Evolutionary conservation across 2,329 filamentous ascomycete species (phyloP), one percentile per base, ranked within the genome.

Genomic region (Elsinoe necatrix): DNA sequence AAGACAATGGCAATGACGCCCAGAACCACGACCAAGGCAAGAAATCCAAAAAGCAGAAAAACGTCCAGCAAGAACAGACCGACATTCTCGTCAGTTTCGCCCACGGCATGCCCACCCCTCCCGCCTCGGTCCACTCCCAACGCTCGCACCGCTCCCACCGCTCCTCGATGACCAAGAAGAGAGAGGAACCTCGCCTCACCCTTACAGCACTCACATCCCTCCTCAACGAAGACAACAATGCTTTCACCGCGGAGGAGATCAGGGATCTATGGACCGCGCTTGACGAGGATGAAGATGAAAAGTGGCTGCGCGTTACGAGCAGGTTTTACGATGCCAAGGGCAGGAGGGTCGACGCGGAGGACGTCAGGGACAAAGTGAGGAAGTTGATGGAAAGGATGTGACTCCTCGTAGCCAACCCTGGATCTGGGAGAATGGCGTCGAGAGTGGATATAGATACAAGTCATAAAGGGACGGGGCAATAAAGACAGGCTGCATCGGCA

Each of bases 301-400:
- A 72, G 41, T 80, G 77, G 77, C 59, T 73, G 12, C 65, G 73
- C 4, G 67, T 80, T 1, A 73, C 74, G 47, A 73, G 71, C 54
- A 66, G 68, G 21, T 80, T 80, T 67, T 73, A 68, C 55, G 75
- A 78, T 55, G 72, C 72, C 65, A 80, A 76, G 1, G 77, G 77
- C 1, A 68, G 75, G 39, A 65, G 75, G 25, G 78, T 80, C 48
- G 70, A 89, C 7, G 76, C 80, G 51, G 73, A 70, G 42, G 85
- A 90, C 34, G 76, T 86, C 6, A 74, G 75, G 48, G 69, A 73
- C 14, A 84, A 86, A 64, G 74, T 90, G 12, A 75, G 80, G 41
- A 72, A 73, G 1, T 80, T 87, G 48, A 7, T 54, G 43, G 56
- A n/a, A n/a, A 55, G 37, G 23, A 27, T 25, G 11, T 48, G 43